Evolutionary conservation across 2,329 filamentous ascomycete genomes (phyloP), one percentile per base, ranked within the genome.

Genomic region (Trichoderma brevicompactum): DNA sequence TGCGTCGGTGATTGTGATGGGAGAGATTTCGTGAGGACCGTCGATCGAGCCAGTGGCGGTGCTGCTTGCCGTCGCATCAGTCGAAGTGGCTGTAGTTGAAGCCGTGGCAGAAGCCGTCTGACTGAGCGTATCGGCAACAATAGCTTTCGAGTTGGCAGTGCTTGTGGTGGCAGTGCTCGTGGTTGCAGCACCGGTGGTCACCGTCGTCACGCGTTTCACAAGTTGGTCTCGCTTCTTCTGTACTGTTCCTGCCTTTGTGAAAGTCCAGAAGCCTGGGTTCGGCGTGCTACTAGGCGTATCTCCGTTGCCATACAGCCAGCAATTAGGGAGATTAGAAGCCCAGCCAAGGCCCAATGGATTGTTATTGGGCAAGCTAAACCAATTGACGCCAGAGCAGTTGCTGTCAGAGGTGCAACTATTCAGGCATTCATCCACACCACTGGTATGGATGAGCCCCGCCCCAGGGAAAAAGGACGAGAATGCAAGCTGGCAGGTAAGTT

Each of bases 1-100:
- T 38, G 43, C 55, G 13, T 60, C 56, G 17, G 15, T 23, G 36
- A 60, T 49, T 7, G 34, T 49, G 56, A 60, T 19, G 15, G 44
- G 13, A 19, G 15, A 17, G 8, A 46, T 32, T 17, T 13, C 44
- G 41, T 55, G 56, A 12, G 43, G n/a, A 12, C 32, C 34, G 17
- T 54, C 55, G 1, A 43, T 28, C 9, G 55, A 59, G 17, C 44
- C 48, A 5, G 44, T 50, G 2, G 28, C 23, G 9, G 44, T 60
- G 56, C 34, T 49, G 44, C 19, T 58, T n/a, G 54, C 40, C 10
- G 54, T 17, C 23, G n/a, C 41, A 36, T 46, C 23, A 6, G 54
- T 46, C 2, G 40, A n/a, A 44, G 54, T 44, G 23, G 15, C 40
- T 0, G 41, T 46, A 17, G 10, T 17, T 2, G 56, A 28, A n/a